Conservation (phyloP, 371 early-diverging fungal genomes). For the Lichtheimia corymbifera region DNA sequence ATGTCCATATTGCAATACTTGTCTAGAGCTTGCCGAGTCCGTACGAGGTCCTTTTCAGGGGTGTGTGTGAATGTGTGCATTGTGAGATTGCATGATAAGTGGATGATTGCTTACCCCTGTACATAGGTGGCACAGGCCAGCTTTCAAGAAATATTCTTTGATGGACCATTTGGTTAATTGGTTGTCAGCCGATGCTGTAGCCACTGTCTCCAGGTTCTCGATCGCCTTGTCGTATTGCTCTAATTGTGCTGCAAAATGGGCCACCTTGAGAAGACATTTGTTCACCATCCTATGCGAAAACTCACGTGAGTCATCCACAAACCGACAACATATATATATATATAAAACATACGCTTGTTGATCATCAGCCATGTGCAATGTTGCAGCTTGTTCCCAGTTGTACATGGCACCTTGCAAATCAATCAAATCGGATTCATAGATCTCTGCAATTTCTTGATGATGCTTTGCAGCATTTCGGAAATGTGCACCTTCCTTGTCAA, state of each 20-base stretch:
- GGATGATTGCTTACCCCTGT: conserved; percentile 54
- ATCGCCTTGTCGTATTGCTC: conserved; percentile 87
- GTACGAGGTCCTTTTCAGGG: conserved; percentile 65
- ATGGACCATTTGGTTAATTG: conserved; percentile 92
- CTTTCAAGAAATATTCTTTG: conserved; percentile 94
- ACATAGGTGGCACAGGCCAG: conserved; percentile 86
- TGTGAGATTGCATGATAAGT: too few relatives aligned
- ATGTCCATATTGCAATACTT: conserved; percentile 86
- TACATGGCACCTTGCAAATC: conserved; percentile 82
- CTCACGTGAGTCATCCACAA: not conserved
- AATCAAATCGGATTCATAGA: conserved; percentile 86
- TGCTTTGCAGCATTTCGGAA: conserved; percentile 92
- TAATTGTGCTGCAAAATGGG: conserved; percentile 87
- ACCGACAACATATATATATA: not conserved
- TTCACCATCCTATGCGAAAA: conserved; percentile 63
- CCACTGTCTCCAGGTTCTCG: conserved; percentile 85
- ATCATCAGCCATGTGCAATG: conserved; percentile 90
- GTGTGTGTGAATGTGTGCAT: not conserved
- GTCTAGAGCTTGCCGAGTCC: conserved; percentile 70
- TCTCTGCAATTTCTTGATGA: conserved; percentile 91
- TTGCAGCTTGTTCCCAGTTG: conserved; percentile 88
- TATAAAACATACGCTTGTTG: conserved; percentile 71
- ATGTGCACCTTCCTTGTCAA: conserved; percentile 82
- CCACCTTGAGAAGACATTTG: conserved; percentile 89
- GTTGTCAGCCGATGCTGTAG: conserved; percentile 80